Evolutionary conservation across 2,329 filamentous ascomycete species (phyloP).

Genomic region (Aspergillus unguis): DNA sequence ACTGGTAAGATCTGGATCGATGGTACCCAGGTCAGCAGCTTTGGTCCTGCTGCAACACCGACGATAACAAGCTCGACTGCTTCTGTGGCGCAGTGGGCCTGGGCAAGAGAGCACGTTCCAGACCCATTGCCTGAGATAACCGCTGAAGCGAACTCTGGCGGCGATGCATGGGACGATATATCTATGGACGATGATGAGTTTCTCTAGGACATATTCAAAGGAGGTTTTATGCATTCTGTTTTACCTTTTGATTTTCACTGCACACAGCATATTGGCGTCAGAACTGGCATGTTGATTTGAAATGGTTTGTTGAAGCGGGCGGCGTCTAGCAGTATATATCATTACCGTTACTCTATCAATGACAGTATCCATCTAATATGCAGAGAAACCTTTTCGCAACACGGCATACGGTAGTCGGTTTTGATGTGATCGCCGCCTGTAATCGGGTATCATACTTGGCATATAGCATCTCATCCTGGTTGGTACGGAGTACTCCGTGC

Average conservation of each 20-base stretch:
- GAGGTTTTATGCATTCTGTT: not conserved
- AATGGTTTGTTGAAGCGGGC: not conserved
- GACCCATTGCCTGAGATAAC: conserved; percentile 11
- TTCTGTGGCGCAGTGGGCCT: conserved; percentile 9
- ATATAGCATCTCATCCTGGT: not conserved
- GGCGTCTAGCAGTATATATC: conserved; percentile 1
- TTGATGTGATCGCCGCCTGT: too few species aligned
- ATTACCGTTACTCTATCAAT: not conserved
- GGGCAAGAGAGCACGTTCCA: conserved; percentile 3
- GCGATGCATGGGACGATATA: conserved; percentile 16
- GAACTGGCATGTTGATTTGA: not conserved
- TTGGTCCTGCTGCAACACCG: conserved; percentile 20
- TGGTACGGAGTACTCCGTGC: not conserved
- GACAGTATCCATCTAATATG: not conserved
- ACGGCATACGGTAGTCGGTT: too few species aligned
- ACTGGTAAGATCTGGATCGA: conserved; percentile 31
- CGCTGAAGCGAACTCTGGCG: conserved; percentile 5
- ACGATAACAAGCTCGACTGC: conserved; percentile 11
- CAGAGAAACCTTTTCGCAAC: too few species aligned
- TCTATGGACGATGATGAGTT: conserved; percentile 36
- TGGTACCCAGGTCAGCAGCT: conserved; percentile 22
- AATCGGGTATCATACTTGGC: too few species aligned
- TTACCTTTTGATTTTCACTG: not conserved
- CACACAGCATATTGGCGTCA: conserved; percentile 4
- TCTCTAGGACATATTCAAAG: conserved; percentile 15